Base-by-base conservation (phyloP, 768 basidiomycete genomes). In the Boletus coccyginus region DNA sequence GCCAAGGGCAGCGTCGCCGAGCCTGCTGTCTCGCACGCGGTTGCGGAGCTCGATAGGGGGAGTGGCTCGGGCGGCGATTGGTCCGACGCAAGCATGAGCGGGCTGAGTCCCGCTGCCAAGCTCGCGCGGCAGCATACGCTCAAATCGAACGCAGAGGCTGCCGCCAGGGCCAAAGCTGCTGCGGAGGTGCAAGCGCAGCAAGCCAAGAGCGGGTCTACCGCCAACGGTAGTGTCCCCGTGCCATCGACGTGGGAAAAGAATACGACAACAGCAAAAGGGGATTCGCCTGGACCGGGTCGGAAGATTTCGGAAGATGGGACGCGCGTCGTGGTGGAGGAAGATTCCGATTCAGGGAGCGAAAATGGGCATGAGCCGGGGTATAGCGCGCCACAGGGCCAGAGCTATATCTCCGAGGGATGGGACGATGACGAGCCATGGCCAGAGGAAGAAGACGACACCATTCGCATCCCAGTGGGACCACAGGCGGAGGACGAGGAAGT, bases 71-170 rank as follows among this genome's bases (percentile, higher is more conserved):
- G 46, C 19, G 53, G 68, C 33, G 89, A 90, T 63, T 89, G 88
- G 84, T 82, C 75, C 46, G 75, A 74, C 58, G 69, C 78, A 6
- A 73, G 79, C 55, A 72, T 92, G 75, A 84, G 80, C 49, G 94
- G 93, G 9, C 74, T 96, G 24, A 90, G 89, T 64, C 94, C 94
- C 8, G 94, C 94, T 16, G 94, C 94, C 3, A 87, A 89, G 69
- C 80, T 96, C 12, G 94, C 92, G 1, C 70, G 94, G 41, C 92
- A 94, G 69, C 94, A 96, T 70, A 97, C 94, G 6, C 82, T 97
- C 57, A 92, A 88, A 77, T 90, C 81, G 53, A 92, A 90, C 61
- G 82, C 82, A 5, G 74, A 75, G 46, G 78, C 77, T 3, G 79
- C 77, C 16, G 77, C 75, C 1, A 75, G 71, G 35, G 73, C 78